phyloP scores from a whole-genome alignment of 345 rosid species.

The Eucalyptus curtisii region DNA sequence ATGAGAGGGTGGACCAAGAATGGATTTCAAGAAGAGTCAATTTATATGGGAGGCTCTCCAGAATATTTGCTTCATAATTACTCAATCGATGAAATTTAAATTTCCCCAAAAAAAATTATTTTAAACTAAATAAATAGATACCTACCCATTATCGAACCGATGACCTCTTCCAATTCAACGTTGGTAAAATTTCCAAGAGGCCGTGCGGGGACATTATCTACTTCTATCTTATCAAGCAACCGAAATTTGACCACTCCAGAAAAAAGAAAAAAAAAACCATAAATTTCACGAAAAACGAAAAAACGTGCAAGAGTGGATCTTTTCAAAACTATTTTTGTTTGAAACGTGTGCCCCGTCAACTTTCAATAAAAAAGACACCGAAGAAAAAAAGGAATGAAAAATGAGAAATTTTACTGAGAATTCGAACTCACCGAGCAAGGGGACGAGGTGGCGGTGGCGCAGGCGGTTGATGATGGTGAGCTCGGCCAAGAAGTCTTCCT shows the following conservation, averaged over 20 bases:
- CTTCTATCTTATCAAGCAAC: neutral
- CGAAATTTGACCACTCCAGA: neutral
- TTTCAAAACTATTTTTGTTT: neutral
- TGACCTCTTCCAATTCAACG: neutral
- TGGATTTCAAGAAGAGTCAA: neutral
- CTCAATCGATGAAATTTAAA: neutral
- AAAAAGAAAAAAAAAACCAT: too few relatives aligned
- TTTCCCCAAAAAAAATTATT: accelerated
- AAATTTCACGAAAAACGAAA: neutral
- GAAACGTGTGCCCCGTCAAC: neutral
- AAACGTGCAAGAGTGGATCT: neutral
- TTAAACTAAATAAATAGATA: neutral
- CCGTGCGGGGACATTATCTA: accelerated
- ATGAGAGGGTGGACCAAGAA: neutral
- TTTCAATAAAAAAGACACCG: neutral
- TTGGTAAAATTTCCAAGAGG: neutral
- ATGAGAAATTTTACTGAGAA: neutral
- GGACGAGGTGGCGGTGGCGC: constrained; percentile 51
- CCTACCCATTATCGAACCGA: neutral
- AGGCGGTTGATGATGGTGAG: constrained; percentile 51
- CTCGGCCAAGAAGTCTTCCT: constrained; percentile 46
- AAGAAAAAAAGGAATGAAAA: too few relatives aligned
- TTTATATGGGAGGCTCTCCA: neutral
- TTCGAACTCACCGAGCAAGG: constrained; percentile 20
- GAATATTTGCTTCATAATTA: neutral